Evolutionary conservation across 768 basidiomycete species (phyloP).

Genomic region (Boletus pseudopeckii): DNA sequence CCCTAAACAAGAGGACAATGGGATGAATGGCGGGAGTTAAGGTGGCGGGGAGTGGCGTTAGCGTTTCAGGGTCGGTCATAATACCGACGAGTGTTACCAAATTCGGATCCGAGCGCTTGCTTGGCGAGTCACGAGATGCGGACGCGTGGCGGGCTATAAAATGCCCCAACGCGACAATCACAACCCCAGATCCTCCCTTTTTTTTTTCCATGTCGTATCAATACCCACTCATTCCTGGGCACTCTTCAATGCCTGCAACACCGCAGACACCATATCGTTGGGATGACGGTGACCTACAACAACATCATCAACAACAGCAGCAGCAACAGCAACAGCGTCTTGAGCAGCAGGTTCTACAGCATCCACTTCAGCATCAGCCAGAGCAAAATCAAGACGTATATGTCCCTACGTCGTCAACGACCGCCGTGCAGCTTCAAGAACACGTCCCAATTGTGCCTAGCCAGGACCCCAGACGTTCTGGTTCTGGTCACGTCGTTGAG

Average conservation of each 20-base stretch:
- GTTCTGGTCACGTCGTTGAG: slow-evolving; percentile 18
- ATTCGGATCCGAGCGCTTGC: slow-evolving; percentile 18
- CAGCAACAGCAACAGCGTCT: slow-evolving; percentile 34
- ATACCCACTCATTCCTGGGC: slow-evolving; percentile 44
- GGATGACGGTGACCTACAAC: slow-evolving; percentile 37
- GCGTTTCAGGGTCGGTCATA: slow-evolving; percentile 5
- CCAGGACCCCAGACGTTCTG: slow-evolving; percentile 21
- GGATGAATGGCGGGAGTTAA: not conserved
- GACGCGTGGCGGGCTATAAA: slow-evolving; percentile 27
- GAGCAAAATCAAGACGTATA: slow-evolving; percentile 24
- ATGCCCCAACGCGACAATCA: slow-evolving; percentile 22
- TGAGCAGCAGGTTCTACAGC: slow-evolving; percentile 40
- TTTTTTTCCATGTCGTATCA: slow-evolving; percentile 47
- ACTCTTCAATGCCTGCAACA: slow-evolving; percentile 47
- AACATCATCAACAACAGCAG: slow-evolving; percentile 20
- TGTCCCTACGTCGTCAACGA: slow-evolving; percentile 14
- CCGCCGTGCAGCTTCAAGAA: slow-evolving; percentile 25
- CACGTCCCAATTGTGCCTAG: slow-evolving; percentile 30
- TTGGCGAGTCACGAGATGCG: slow-evolving; percentile 26
- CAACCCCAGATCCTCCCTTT: slow-evolving; percentile 22
- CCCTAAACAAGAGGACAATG: not conserved
- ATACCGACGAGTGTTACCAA: not conserved
- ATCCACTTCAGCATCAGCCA: slow-evolving; percentile 36
- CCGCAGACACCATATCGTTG: slow-evolving; percentile 42
- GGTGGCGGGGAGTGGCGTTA: too few relatives aligned